Percentiles rank a stretch among this genome's conserved stretches.
Conservation (phyloP, 2,329 filamentous ascomycete genomes). For the Cercospora canescens region DNA sequence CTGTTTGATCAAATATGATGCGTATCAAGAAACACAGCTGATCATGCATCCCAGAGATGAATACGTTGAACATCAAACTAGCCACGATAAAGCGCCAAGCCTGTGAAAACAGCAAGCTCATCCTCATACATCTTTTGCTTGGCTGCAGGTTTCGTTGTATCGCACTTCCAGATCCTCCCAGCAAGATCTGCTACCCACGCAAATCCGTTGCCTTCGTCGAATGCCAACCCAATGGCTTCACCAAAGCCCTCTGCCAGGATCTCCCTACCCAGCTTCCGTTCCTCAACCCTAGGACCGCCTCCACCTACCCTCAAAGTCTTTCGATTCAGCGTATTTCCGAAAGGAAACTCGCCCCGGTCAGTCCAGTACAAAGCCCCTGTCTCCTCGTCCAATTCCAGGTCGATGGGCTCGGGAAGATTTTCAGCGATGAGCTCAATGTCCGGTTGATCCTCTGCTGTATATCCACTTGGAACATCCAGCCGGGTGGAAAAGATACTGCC, state of each 20-base stretch:
- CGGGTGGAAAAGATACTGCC: conserved; percentile 57
- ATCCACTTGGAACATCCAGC: conserved; percentile 39
- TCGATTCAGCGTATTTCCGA: conserved; percentile 56
- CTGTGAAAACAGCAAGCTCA: conserved; percentile 17
- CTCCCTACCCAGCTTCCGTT: conserved; percentile 22
- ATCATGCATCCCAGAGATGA: no score
- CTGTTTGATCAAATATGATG: no score
- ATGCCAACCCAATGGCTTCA: conserved; percentile 26
- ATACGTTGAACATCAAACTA: background rate
- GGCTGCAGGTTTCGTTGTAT: conserved; percentile 10
- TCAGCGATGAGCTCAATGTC: conserved; percentile 49
- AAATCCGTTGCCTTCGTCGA: conserved; percentile 15
- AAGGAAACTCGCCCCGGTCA: conserved; percentile 58
- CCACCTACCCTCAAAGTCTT: conserved; percentile 19
- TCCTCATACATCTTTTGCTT: conserved; percentile 21
- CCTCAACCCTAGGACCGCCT: conserved; percentile 8
- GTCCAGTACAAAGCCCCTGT: conserved; percentile 58
- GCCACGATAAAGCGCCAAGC: conserved; percentile 7
- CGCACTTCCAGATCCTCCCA: conserved; percentile 18
- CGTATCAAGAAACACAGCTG: no score
- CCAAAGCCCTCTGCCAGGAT: conserved; percentile 26
- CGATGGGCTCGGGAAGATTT: conserved; percentile 57
- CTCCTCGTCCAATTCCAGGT: conserved; percentile 56
- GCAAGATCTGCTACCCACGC: conserved; percentile 21
- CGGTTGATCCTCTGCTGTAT: conserved; percentile 36